These are phyloP conservation scores for Coemansia sp. DNA, from an alignment of 192 early-diverging fungal genomes.

Conservation along the genomic window DNA sequence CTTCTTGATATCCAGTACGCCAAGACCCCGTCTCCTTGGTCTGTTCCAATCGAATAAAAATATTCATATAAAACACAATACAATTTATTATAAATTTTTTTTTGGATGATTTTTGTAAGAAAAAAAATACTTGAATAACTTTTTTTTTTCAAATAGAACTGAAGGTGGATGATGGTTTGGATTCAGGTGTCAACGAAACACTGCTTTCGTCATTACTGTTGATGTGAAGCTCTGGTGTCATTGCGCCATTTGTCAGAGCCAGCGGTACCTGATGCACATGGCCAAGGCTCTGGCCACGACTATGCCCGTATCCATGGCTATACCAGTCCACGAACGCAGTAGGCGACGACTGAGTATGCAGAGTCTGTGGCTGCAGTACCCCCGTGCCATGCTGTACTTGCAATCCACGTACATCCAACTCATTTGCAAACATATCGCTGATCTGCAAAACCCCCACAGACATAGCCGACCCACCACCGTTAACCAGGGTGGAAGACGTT, in stretches of 20 bases:
- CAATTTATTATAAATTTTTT: not conserved
- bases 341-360: not conserved
- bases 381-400: not conserved
- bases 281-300: not conserved
- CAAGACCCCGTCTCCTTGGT: slow-evolving; percentile 57
- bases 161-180: not conserved
- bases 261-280: not conserved
- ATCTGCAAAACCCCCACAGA: not conserved
- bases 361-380: not conserved
- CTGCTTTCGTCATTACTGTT: not conserved
- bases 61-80: not conserved
- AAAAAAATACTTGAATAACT: not conserved
- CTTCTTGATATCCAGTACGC: slow-evolving; percentile 97
- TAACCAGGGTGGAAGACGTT: not conserved
- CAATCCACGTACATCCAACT: not conserved
- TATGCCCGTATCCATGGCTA: not conserved
- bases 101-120: not conserved
- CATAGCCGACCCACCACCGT: not conserved
- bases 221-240: not conserved
- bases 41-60: slow-evolving; percentile 25
- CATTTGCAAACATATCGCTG: not conserved
- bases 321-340: not conserved
- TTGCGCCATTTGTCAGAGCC: not conserved
- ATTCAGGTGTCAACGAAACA: slow-evolving; percentile 3
- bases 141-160: not conserved